Evolutionary conservation across 2,329 filamentous ascomycete genomes (phyloP), one percentile per base, ranked within the genome.

Genomic region (Ophioceras dolichostomum): DNA sequence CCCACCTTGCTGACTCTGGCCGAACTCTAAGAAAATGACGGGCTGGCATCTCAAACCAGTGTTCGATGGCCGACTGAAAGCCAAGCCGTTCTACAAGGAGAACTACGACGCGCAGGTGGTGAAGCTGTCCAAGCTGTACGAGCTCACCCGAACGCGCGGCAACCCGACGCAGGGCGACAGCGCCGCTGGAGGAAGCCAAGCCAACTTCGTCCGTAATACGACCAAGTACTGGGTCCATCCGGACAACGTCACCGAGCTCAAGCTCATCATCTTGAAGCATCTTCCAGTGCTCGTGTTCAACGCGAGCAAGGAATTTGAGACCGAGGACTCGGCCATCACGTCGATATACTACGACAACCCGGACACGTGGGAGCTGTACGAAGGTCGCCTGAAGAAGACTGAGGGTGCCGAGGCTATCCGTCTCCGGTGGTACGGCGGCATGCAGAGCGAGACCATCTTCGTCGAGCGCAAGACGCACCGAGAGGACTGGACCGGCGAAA

Each of bases 201-300:
- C 88, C 54, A 96, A 83, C 67, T 98, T 98, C 54, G 78, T 98
- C 43, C 83, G 91, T 41, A 85, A 96, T 55, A 98, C 91, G 1
- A 98, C 91, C 22, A 98, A 98, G 61, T 98, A 98, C 65, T 98
- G 91, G 91, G 91, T 98, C 32, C 91, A 98, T 54, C 85, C 84
- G 3, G 91, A 96, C 60, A 98, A 98, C 54, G 91, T 98, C 49
- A 96, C 91, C 5, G 91, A 98, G 63, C 63, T 98, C 43, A 98
- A 98, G 67, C 79, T 98, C 58, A 89, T 98, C 54, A 88, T 98
- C 53, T 68, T 98, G 37, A 96, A 98, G 67, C 91, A 98, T 65
- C 69, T 98, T 44, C 91, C 91, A 0, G 91, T 98, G 8, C 70
- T 98, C 13, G 91, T 98, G 10, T 98, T 96, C 70, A 98, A 96